These are phyloP conservation scores for Penicillium cataractarum DNA, from an alignment of 495 filamentous ascomycete species.

Conservation along the genomic window DNA sequence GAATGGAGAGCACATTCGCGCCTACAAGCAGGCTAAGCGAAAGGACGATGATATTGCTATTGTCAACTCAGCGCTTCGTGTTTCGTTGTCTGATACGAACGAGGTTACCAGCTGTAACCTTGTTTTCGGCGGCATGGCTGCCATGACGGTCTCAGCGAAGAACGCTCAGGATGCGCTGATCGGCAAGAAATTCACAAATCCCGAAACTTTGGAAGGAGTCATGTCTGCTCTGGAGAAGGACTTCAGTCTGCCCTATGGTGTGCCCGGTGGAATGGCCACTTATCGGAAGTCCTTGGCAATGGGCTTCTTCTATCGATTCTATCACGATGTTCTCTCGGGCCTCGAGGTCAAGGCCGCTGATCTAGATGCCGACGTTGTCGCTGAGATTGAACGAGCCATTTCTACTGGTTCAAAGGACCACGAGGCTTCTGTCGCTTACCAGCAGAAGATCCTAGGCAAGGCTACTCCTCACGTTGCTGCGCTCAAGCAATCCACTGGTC, in stretches of 20 bases:
- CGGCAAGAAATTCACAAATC: constrained; percentile 79
- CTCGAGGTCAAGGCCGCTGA: constrained; percentile 46
- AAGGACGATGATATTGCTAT: constrained; percentile 98
- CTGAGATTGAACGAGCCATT: constrained; percentile 63
- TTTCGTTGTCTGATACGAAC: constrained; percentile 66
- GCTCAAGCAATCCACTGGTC: constrained; percentile 89
- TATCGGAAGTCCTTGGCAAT: constrained; percentile 90
- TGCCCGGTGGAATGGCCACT: constrained; percentile 94
- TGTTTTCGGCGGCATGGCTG: constrained; percentile 90
- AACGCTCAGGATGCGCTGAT: constrained; percentile 68
- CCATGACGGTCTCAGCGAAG: constrained; percentile 81
- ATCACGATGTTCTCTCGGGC: constrained; percentile 67
- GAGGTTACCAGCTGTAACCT: constrained; percentile 72
- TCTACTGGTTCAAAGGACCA: constrained; percentile 54
- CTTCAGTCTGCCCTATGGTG: constrained; percentile 82
- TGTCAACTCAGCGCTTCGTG: constrained; percentile 79
- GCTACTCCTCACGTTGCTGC: constrained; percentile 86
- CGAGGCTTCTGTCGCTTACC: constrained; percentile 53
- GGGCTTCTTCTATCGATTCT: constrained; percentile 88
- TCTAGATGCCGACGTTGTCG: constrained; percentile 55
- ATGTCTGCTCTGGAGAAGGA: constrained; percentile 88
- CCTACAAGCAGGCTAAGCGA: constrained; percentile 94
- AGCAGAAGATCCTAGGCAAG: constrained; percentile 78
- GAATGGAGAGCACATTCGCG: constrained; percentile 58
- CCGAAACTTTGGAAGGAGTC: constrained; percentile 78